Evolutionary conservation across 768 basidiomycete genomes (phyloP).

Genomic region (Harrya chromipes): DNA sequence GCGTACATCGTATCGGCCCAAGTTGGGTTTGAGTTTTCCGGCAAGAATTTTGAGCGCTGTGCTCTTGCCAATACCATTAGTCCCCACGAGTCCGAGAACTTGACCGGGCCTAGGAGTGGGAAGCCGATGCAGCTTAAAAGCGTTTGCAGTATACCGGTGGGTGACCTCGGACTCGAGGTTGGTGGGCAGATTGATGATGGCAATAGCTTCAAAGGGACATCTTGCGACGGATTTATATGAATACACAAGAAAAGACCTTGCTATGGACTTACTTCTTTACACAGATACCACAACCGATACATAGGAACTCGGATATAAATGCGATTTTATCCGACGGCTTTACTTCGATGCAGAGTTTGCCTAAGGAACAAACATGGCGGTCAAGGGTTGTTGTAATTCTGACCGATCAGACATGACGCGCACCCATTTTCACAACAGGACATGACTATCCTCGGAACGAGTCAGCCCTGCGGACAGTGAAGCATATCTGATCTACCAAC

Average conservation of each 20-base stretch:
- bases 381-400: background rate
- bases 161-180: conserved; percentile 95
- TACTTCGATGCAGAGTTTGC: conserved; percentile 98
- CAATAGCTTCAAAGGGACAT: conserved; percentile 98
- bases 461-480: conserved; percentile 8
- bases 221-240: conserved; percentile 39
- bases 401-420: conserved; percentile 19
- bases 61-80: conserved; percentile 99
- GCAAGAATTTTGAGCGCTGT: conserved; percentile 96
- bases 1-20: conserved; percentile 92
- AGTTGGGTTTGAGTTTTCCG: conserved; percentile 96
- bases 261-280: conserved; percentile 83
- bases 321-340: conserved; percentile 95
- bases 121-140: conserved; percentile 97
- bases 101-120: conserved; percentile 97
- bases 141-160: conserved; percentile 96
- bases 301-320: conserved; percentile 97
- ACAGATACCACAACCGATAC: conserved; percentile 99
- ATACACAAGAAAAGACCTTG: background rate
- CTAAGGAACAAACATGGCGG: conserved; percentile 35
- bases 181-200: conserved; percentile 98
- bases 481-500: conserved; percentile 34
- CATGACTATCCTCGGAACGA: conserved; percentile 57
- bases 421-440: conserved; percentile 97
- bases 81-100: conserved; percentile 97